Evolutionary conservation across 2,329 filamentous ascomycete genomes (phyloP).

Genomic region (Trichoderma sp.): DNA sequence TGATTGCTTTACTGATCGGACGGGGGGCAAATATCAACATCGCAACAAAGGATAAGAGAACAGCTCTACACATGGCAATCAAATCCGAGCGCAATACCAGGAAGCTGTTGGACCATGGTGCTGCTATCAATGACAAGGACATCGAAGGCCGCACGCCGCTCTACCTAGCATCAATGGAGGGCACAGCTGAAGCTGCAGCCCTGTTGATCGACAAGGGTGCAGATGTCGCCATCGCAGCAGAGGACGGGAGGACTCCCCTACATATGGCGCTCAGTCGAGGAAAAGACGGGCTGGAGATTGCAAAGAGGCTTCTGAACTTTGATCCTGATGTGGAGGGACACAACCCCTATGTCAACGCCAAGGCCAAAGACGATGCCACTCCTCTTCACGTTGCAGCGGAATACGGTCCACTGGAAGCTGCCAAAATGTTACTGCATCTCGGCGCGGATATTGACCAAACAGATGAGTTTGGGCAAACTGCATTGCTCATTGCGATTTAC

Average conservation of each 20-base stretch:
- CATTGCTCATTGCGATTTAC: neutral
- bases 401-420: neutral
- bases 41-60: neutral
- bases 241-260: neutral
- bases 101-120: neutral
- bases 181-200: neutral
- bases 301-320: neutral
- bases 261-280: neutral
- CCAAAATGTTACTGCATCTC: neutral
- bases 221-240: neutral
- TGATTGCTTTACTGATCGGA: neutral
- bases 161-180: neutral
- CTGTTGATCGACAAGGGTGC: neutral
- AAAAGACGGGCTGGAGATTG: neutral
- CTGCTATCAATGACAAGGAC: neutral
- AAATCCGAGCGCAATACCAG: neutral
- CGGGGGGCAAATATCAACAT: neutral
- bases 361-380: neutral
- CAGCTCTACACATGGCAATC: conserved; percentile 1
- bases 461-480: neutral
- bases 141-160: neutral
- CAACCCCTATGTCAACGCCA: neutral
- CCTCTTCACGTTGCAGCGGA: conserved; percentile 7
- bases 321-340: neutral
- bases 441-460: neutral